These are phyloP conservation scores for Melaleuca quinquenervia DNA, from an alignment of 345 rosid genomes.

Conservation along the genomic window DNA sequence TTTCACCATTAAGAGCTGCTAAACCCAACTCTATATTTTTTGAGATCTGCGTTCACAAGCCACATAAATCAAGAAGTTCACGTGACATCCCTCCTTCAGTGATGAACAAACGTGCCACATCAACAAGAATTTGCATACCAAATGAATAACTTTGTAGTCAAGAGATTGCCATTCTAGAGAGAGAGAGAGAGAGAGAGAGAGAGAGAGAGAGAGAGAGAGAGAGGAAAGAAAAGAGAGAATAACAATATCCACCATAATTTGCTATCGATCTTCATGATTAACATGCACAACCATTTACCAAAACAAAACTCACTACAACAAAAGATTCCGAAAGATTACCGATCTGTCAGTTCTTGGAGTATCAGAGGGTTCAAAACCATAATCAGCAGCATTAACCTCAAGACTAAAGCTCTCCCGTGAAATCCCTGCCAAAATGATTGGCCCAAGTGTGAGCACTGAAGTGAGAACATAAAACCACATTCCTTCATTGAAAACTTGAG, in stretches of 20 bases:
- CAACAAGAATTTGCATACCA: not conserved
- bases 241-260: not conserved
- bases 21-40: conserved; percentile 87
- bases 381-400: conserved; percentile 76
- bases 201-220: not conserved
- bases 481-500: not conserved
- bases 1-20: conserved; percentile 65
- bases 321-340: conserved; percentile 24
- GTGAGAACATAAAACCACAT: not conserved
- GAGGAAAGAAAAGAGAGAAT: not conserved
- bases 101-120: not conserved
- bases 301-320: not conserved
- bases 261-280: not conserved
- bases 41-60: conserved; percentile 24
- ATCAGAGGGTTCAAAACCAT: conserved; percentile 81
- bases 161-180: not conserved
- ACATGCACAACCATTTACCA: not conserved
- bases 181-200: not conserved
- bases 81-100: not conserved
- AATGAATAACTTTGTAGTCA: not conserved
- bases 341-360: conserved; percentile 94
- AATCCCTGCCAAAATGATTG: conserved; percentile 37
- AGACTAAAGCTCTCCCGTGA: conserved; percentile 71
- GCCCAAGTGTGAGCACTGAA: not conserved
- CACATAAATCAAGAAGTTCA: not conserved